Percentiles rank a stretch among this genome's conserved stretches.
phyloP scores from a whole-genome alignment of 352 stramenopile genomes.

The Sclerospora graminicola region DNA sequence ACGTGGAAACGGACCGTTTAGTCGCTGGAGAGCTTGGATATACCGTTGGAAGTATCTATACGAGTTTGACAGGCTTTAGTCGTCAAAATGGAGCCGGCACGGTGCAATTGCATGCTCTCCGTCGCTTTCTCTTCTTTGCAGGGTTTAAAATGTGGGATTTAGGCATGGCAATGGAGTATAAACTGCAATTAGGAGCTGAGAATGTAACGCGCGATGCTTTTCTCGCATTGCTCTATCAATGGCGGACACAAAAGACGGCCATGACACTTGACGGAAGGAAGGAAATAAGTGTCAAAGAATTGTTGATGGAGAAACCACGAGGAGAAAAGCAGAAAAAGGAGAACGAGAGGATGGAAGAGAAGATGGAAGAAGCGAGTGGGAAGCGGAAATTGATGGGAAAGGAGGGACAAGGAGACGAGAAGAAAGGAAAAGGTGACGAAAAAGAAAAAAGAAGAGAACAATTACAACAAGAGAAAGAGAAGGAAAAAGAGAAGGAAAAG shows the following conservation, averaged over 20 bases:
- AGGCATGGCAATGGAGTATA: constrained; percentile 87
- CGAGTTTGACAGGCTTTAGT: constrained; percentile 78
- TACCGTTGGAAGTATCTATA: constrained; percentile 89
- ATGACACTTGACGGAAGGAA: constrained; percentile 35
- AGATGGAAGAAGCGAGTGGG: too few species aligned
- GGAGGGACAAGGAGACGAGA: too few species aligned
- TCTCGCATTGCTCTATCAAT: constrained; percentile 55
- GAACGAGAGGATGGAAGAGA: not conserved
- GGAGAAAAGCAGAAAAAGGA: constrained; percentile 38
- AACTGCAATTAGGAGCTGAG: constrained; percentile 64
- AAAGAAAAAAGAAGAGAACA: too few species aligned
- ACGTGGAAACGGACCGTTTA: constrained; percentile 61
- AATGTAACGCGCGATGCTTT: constrained; percentile 68
- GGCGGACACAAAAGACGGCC: constrained; percentile 35
- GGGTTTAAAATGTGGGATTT: constrained; percentile 83
- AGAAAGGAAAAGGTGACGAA: too few species aligned
- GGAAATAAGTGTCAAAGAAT: too few species aligned
- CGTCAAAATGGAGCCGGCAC: constrained; percentile 63
- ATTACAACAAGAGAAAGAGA: too few species aligned
- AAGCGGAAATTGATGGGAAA: too few species aligned
- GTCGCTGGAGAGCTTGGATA: constrained; percentile 90
- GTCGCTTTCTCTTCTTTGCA: constrained; percentile 54
- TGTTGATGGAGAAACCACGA: constrained; percentile 41
- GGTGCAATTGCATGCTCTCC: constrained; percentile 75
- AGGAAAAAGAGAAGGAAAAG: too few species aligned